Evolutionary conservation across 1,139 yeast genomes (phyloP), one percentile per base, ranked within the genome.

Genomic region (Blastobotrys petasosporus): DNA sequence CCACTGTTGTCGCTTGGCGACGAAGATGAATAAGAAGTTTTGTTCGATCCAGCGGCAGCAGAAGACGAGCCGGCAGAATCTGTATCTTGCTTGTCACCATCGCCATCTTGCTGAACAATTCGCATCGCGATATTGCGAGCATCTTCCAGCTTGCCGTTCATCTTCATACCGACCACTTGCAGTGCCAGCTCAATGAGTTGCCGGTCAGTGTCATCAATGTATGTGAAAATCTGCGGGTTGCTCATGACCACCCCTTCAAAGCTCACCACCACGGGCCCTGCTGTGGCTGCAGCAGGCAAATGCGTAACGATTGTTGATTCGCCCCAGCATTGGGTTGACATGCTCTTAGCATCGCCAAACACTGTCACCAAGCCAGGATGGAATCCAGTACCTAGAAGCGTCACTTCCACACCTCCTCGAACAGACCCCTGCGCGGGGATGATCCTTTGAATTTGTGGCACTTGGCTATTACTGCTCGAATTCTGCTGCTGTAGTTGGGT

Each of bases 271-370:
- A 92, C 98, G 54, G 92, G 96, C 0, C 97, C 97, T 0, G 97
- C 82, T 46, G 75, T 78, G 3, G 82, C 67, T 0, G 97, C 86
- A 2, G 97, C 97, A 3, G 98, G 98, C 43, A 90, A 70, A 58
- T 85, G 90, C 0, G 97, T 87, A 2, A 92, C 95, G 50, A 92
- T 84, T 0, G 98, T 92, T 3, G 94, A 78, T 39, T 85, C 94
- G 41, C 94, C 86, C 97, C 97, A 92, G 64, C 95, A 88, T 61
- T 88, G 96, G 1, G 97, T 87, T 1, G 95, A 85, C 42, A 86
- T 70, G 0, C 97, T 92, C 52, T 76, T 73, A 58, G 80, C 81
- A 5, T 85, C 79, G 39, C 98, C 98, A 67, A 92, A 92, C 63
- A 84, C 82, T 16, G 90, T 95, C 32, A 74, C 70, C 52, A 88